phyloP scores from a whole-genome alignment of 768 basidiomycete genomes.

The Tephrocybe sp. region DNA sequence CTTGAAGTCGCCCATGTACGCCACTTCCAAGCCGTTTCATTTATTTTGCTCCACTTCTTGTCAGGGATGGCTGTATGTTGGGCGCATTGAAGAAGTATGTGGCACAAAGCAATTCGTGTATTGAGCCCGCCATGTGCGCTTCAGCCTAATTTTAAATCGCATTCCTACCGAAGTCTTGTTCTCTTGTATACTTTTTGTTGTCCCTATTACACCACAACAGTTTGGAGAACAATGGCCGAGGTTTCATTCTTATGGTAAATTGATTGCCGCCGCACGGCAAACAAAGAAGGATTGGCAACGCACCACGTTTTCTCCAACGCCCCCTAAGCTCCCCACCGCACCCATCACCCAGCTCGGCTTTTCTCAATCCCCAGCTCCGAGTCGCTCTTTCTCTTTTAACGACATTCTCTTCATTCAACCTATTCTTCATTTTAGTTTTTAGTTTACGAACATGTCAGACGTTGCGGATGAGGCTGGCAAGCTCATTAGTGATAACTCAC shows the following conservation, averaged over 20 bases:
- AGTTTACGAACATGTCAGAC: conserved; percentile 28
- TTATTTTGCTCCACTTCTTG: background rate
- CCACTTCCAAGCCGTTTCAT: background rate
- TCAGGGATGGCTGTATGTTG: too few species aligned
- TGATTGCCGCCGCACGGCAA: conserved; percentile 11
- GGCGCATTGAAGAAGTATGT: too few species aligned
- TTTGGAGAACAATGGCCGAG: conserved; percentile 13
- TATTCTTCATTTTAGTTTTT: conserved; percentile 9
- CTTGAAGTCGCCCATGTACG: background rate
- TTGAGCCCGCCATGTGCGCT: too few species aligned
- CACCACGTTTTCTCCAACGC: conserved; percentile 13
- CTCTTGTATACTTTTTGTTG: background rate
- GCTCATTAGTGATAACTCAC: conserved; percentile 41
- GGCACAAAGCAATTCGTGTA: too few species aligned
- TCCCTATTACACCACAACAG: background rate
- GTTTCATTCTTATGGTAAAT: background rate
- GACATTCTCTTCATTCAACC: conserved; percentile 10
- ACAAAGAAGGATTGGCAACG: conserved; percentile 7
- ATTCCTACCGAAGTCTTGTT: background rate
- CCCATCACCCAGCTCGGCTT: conserved; percentile 3
- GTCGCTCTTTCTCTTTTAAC: conserved; percentile 14
- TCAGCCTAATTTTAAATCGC: too few species aligned
- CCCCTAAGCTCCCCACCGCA: background rate
- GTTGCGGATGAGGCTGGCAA: conserved; percentile 36
- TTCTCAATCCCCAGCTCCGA: conserved; percentile 8